Base-by-base conservation (phyloP, 345 rosid genomes). In the Eucalyptus paniculata region DNA sequence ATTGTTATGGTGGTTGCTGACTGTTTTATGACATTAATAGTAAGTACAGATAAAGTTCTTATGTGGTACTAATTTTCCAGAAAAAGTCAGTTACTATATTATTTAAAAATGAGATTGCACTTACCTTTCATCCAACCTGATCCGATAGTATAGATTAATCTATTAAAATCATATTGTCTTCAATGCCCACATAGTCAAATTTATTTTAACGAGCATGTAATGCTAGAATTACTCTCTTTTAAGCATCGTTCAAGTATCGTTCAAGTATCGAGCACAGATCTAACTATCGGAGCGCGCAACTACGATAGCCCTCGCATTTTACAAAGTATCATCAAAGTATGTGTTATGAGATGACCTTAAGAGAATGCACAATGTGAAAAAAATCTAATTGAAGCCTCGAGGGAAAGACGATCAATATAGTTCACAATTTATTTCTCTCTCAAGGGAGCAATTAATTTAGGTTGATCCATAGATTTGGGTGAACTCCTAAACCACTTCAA, bases 201-300 rank as follows among this genome's bases (percentile, higher is more conserved):
- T 4, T 19, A 34, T 32, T 72, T 18, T 32, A 5, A 69, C 6
- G 1, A 9, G 44, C 13, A 34, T 32, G 12, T 17, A 69, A 69
- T 69, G 44, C 13, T 9, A 69, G 82, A 69, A 69, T 72, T 34
- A 34, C 45, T 37, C 26, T 2, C 12, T 34, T 18, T 72, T 5
- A 3, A 6, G 12, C 3, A 34, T 34, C 2, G 2, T 69, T 50
- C 51, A 12, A 12, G 49, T 3, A 11, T 47, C 12, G 4, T 47
- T 67, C 34, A 37, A 4, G 1, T 18, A 67, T 67, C 80, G 2
- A 67, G 12, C 54, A 17, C 2, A 6, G 1, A 17, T 51, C 4
- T 7, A 53, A 21, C 5, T 1, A 21, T 53, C 9, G 2, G 2
- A 19, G 58, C 58, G 0, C 0, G 5, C 24, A 53, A 53, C 1